Percentiles rank a stretch among this genome's conserved stretches.
These are phyloP conservation scores for Leccinum variicolor DNA, from an alignment of 768 basidiomycete species.

Conservation along the genomic window DNA sequence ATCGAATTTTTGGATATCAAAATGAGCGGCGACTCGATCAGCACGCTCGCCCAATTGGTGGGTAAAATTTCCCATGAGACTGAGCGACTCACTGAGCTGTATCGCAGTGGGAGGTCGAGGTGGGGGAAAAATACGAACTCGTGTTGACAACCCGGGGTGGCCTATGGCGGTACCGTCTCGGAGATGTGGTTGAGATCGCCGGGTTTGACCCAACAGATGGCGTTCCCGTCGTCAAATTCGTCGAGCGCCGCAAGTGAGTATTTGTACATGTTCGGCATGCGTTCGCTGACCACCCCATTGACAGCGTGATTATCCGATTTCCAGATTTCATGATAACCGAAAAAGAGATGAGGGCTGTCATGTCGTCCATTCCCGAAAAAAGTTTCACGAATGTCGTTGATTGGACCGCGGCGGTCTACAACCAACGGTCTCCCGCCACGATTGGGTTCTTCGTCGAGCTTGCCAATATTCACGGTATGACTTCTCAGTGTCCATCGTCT, in stretches of 20 bases:
- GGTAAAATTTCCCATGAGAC: background rate
- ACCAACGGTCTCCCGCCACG: slow-evolving; percentile 2
- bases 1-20: slow-evolving; percentile 16
- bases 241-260: slow-evolving; percentile 12
- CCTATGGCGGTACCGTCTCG: slow-evolving; percentile 23
- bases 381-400: slow-evolving; percentile 1
- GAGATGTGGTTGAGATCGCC: slow-evolving; percentile 18
- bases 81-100: background rate
- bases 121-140: slow-evolving; percentile 15
- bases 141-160: slow-evolving; percentile 18
- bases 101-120: slow-evolving; percentile 16
- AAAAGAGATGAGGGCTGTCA: slow-evolving; percentile 6
- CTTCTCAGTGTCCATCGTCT: background rate
- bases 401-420: slow-evolving; percentile 15
- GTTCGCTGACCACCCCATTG: background rate
- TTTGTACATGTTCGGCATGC: background rate
- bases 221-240: slow-evolving; percentile 16
- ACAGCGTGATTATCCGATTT: slow-evolving; percentile 7
- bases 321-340: slow-evolving; percentile 12
- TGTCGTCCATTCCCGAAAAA: background rate
- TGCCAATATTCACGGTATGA: background rate
- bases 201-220: slow-evolving; percentile 19
- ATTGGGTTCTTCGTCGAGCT: slow-evolving; percentile 19
- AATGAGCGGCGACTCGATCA: background rate
- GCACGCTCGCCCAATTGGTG: slow-evolving; percentile 1